These are phyloP conservation scores for Groenewaldozyma auringiensis DNA, from an alignment of 1,139 yeast genomes.

Conservation along the genomic window DNA sequence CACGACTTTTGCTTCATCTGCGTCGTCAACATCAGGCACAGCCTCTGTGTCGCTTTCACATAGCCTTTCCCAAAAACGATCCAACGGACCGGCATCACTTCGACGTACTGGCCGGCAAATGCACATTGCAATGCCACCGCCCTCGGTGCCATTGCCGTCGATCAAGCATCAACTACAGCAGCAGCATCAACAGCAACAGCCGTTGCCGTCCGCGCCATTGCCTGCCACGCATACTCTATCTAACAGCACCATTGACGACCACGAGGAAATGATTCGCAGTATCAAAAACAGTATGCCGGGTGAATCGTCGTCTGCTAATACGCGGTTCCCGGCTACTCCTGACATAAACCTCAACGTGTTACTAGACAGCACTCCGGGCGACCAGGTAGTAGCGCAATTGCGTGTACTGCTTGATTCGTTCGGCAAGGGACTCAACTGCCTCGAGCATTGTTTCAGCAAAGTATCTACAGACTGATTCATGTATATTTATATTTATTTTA, in stretches of 20 bases:
- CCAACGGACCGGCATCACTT: background rate
- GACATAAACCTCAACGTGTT: slow-evolving; percentile 25
- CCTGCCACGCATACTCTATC: background rate
- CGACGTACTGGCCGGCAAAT: slow-evolving; percentile 12
- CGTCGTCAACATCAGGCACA: slow-evolving; percentile 4
- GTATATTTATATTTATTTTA: background rate
- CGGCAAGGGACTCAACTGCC: slow-evolving; percentile 22
- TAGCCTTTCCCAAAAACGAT: background rate
- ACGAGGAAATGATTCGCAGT: slow-evolving; percentile 12
- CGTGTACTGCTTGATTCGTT: slow-evolving; percentile 24
- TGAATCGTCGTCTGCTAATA: background rate
- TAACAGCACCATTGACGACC: background rate
- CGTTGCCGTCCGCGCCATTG: background rate
- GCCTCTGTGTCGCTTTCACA: background rate
- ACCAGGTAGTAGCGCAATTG: slow-evolving; percentile 24
- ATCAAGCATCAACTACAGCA: background rate
- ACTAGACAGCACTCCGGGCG: slow-evolving; percentile 28
- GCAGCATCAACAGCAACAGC: background rate
- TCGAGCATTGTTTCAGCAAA: slow-evolving; percentile 9
- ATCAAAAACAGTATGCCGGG: no score
- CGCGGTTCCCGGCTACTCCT: slow-evolving; percentile 19
- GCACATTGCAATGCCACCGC: slow-evolving; percentile 26
- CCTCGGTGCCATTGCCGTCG: slow-evolving; percentile 8
- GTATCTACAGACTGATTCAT: background rate
- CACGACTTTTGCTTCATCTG: slow-evolving; percentile 9